Base-by-base conservation (phyloP, 139 green algal species). In the Tetratostichococcus sp. region DNA sequence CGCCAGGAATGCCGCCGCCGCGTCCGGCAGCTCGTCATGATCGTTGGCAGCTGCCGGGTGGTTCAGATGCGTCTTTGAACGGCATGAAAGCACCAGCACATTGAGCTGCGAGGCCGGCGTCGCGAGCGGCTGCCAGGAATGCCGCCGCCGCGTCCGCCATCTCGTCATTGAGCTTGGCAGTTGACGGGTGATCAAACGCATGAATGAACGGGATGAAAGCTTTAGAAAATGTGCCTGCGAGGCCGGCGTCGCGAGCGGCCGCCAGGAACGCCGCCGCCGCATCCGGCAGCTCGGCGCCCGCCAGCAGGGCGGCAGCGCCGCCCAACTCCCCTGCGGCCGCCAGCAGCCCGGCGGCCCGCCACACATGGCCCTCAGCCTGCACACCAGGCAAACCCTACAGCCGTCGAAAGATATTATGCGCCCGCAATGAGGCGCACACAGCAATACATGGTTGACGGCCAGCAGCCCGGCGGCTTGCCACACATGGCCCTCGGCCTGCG, bases 11-110 rank as follows among this genome's bases (percentile, higher is more conserved):
- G 88, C 89, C 0, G 79, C 70, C 0, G 89, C 89, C 4, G 73
- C 80, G 70, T 93, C 89, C 16, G 86, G 82, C 71, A 90, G 65
- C n/a, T n/a, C n/a, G n/a, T n/a, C n/a, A n/a, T n/a, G n/a, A n/a
- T n/a, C n/a, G n/a, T n/a, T n/a, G n/a, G n/a, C n/a, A n/a, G n/a
- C n/a, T n/a, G n/a, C n/a, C n/a, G n/a, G n/a, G n/a, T n/a, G n/a
- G n/a, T 14, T n/a, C n/a, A n/a, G n/a, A n/a, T n/a, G n/a, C n/a
- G n/a, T n/a, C n/a, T n/a, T n/a, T n/a, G n/a, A n/a, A n/a, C n/a
- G n/a, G n/a, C n/a, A n/a, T n/a, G n/a, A n/a, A n/a, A n/a, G n/a
- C n/a, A n/a, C n/a, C n/a, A n/a, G n/a, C n/a, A n/a, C n/a, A n/a
- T n/a, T 50, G 8, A 14, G 8, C 39, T 50, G 39, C 39, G 8